Base-by-base conservation (phyloP, 352 stramenopile species). In the Phytophthora tubulina region DNA sequence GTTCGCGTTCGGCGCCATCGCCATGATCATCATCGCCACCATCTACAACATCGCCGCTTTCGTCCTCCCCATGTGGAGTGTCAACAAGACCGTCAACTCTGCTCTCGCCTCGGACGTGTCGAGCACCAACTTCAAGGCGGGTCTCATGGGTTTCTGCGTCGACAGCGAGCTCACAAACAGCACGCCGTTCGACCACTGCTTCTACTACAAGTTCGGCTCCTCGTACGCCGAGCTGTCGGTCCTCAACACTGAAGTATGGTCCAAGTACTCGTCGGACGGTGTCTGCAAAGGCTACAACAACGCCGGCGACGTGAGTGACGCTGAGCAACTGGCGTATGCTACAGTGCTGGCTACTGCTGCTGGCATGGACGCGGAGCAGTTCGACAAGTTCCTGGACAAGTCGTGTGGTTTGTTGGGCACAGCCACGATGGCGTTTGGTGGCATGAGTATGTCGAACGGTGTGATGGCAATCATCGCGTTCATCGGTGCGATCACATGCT, bases 341-440 rank as follows among this genome's bases (percentile, higher is more conserved):
- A 72, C 59, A 13, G 70, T 70, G 6, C 65, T 85, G 38, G 81
- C 83, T 10, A 54, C 72, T 6, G 56, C 79, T 15, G 81, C 83
- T 10, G 78, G 80, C 9, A 81, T 91, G 64, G 70, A 91, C 57
- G 51, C 62, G 7, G 53, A 52, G 0, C 72, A 86, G 66, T 92
- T 92, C 52, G 79, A 86, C 39, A 51, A 73, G 57, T 92, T 92
- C 71, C 70, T 92, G 38, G 72, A 84, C 63, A 83, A 85, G 53
- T 88, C 80, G 48, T 92, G 84, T 36, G 73, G 79, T 9, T 38
- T 69, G 1, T 9, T 88, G 6, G 84, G 84, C 49, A 78, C 48
- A 7, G 67, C 64, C 6, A 84, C 84, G 17, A 77, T 91, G 41
- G 46, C 74, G 32, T 83, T 90, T 33, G 72, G 67, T 6, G 76